Conservation (phyloP, 1,284 basidiomycete species). For the Trichosporon sp. region DNA sequence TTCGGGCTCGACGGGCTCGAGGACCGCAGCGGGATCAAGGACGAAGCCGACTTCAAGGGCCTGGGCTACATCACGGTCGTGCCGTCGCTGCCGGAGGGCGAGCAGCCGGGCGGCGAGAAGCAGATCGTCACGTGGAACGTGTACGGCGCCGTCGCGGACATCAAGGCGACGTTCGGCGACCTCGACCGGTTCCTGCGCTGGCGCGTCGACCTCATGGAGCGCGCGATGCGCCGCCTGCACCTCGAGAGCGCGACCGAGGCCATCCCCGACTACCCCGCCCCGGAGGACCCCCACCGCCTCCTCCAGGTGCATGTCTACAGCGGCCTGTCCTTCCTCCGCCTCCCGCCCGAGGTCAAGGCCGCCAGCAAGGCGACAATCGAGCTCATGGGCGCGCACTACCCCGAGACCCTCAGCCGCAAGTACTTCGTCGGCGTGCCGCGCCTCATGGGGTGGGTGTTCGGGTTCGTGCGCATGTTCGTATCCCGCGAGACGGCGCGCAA, state of each 20-base stretch:
- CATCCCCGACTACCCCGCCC: slow-evolving; percentile 22
- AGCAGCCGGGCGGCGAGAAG: not conserved
- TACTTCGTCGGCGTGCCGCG: slow-evolving; percentile 31
- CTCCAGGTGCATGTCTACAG: slow-evolving; percentile 30
- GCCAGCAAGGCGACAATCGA: slow-evolving; percentile 27
- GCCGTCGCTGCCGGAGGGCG: not conserved
- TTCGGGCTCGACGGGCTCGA: slow-evolving; percentile 20
- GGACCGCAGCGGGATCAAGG: not conserved
- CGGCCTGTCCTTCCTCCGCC: slow-evolving; percentile 28
- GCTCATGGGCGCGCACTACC: slow-evolving; percentile 28
- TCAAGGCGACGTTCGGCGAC: slow-evolving; percentile 28
- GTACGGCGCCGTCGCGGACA: slow-evolving; percentile 26
- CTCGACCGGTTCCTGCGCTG: slow-evolving; percentile 30
- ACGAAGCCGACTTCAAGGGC: slow-evolving; percentile 20
- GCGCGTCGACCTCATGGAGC: slow-evolving; percentile 28
- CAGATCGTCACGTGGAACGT: slow-evolving; percentile 32
- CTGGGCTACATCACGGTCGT: slow-evolving; percentile 29
- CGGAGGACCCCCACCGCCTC: slow-evolving; percentile 26
- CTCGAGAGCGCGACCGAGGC: slow-evolving; percentile 20
- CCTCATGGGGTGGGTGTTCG: slow-evolving; percentile 32
- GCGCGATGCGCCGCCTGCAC: slow-evolving; percentile 21
- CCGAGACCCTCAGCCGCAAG: slow-evolving; percentile 29
- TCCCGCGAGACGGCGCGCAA: slow-evolving; percentile 26
- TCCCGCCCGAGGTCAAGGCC: slow-evolving; percentile 28
- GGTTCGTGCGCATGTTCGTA: slow-evolving; percentile 25